Percentiles rank a stretch among this genome's conserved stretches.
phyloP scores from a whole-genome alignment of 306 rosid genomes.

The Vigna unguiculata region DNA sequence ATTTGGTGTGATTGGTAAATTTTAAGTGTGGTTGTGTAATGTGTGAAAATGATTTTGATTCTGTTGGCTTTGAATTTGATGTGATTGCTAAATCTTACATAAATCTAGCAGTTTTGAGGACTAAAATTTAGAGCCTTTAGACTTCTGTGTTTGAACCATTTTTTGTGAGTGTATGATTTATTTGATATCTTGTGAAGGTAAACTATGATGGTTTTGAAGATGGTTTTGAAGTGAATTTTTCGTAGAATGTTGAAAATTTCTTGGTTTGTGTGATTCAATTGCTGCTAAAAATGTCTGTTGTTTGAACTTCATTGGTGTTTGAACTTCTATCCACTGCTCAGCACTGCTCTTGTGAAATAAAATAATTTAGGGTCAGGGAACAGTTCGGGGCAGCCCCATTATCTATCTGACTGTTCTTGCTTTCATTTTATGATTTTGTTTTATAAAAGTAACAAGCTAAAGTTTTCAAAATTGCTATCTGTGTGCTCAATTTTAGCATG shows the following conservation, averaged over 20 bases:
- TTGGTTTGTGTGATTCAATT: background rate
- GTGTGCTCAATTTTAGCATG: background rate
- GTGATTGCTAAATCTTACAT: no score
- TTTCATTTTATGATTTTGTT: background rate
- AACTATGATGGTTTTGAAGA: background rate
- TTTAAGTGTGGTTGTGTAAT: background rate
- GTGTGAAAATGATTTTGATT: no score
- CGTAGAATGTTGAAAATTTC: background rate
- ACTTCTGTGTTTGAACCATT: background rate
- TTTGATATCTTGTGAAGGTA: background rate
- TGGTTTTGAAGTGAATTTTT: background rate
- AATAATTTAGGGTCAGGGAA: background rate
- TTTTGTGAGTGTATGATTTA: background rate
- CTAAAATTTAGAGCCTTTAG: background rate
- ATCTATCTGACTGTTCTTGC: background rate
- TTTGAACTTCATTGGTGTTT: background rate
- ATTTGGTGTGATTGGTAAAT: background rate
- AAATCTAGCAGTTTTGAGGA: background rate
- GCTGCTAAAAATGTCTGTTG: background rate
- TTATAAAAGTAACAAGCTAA: background rate
- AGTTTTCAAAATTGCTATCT: background rate
- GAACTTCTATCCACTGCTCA: background rate
- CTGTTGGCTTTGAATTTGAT: no score
- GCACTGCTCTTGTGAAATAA: background rate
- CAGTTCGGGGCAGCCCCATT: background rate